phyloP scores from a whole-genome alignment of 1,284 basidiomycete species.

The Sanghuangporus weigelae region DNA sequence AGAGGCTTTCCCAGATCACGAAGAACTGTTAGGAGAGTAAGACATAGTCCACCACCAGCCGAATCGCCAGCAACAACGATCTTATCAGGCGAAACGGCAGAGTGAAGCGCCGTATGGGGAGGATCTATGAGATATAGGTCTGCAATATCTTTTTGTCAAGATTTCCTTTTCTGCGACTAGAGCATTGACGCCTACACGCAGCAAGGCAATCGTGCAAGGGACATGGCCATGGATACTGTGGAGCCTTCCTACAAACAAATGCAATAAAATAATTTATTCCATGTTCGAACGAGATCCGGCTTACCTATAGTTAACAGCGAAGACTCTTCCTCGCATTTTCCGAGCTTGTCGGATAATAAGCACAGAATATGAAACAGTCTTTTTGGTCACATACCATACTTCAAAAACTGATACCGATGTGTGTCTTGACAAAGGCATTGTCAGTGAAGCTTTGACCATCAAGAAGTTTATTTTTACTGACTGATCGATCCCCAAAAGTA shows the following conservation, averaged over 20 bases:
- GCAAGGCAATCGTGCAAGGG: conserved; percentile 77
- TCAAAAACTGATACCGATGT: conserved; percentile 65
- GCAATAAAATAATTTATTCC: background rate
- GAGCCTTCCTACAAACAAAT: conserved; percentile 50
- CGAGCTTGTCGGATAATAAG: conserved; percentile 39
- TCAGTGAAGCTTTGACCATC: conserved; percentile 3
- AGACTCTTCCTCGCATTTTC: conserved; percentile 67
- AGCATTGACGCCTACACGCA: conserved; percentile 45
- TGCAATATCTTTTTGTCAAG: conserved; percentile 24
- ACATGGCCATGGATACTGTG: conserved; percentile 87
- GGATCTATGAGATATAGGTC: conserved; percentile 80
- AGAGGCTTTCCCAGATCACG: conserved; percentile 70
- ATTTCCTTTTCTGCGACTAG: background rate
- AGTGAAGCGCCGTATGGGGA: conserved; percentile 63
- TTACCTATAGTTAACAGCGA: conserved; percentile 55
- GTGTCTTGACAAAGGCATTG: conserved; percentile 42
- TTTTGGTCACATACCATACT: conserved; percentile 37
- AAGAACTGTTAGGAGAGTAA: conserved; percentile 67
- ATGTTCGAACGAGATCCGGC: conserved; percentile 1
- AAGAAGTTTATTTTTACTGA: conserved; percentile 29
- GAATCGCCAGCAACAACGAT: conserved; percentile 84
- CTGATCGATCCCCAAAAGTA: conserved; percentile 67
- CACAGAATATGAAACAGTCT: too few species aligned
- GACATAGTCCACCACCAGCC: conserved; percentile 72
- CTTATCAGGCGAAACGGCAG: conserved; percentile 62